Base-by-base conservation (phyloP, 345 rosid genomes). In the Corymbia maculata region DNA sequence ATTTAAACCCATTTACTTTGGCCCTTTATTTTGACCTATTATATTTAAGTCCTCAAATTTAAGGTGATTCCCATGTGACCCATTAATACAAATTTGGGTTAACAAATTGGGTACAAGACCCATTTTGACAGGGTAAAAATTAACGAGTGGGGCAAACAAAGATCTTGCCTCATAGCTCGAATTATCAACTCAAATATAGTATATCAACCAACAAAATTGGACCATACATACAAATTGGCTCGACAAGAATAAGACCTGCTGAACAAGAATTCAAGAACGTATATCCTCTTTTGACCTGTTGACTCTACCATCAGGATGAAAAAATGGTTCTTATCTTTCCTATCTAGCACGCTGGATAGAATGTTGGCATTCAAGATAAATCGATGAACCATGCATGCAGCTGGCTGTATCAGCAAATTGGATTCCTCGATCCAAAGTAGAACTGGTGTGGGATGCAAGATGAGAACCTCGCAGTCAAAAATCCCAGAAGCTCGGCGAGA, bases 181-280 rank as follows among this genome's bases (percentile, higher is more conserved):
- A 19, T 75, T 19, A 5, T 26, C 49, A 36, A 75, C 79, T 75
- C 82, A 21, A 75, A 42, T 75, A 47, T 36, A 8, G 28, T 8
- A n/a, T 80, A 61, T 53, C 50, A 22, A 86, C 21, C 75, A 13
- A 86, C 94, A 94, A 94, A 94, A 93, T 92, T 91, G 93, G 86
- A 86, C 59, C 70, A 90, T 88, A 87, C 86, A 87, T 90, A 80
- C 89, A 89, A 13, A 87, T 51, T 53, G 79, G 66, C 79, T 30
- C 79, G 22, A 66, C 50, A 64, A 64, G 45, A 49, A 24, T 82
- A 86, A 86, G 45, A 32, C 80, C 57, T 51, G 82, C 26, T 75
- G 49, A 75, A 12, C 47, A 44, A 21, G 47, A 36, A 75, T 36
- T 75, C 82, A 75, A 87, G 49, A 88, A 89, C 70, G 45, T 19